Evolutionary conservation across 2,329 filamentous ascomycete species (phyloP).

Genomic region (Cytospora piceae): DNA sequence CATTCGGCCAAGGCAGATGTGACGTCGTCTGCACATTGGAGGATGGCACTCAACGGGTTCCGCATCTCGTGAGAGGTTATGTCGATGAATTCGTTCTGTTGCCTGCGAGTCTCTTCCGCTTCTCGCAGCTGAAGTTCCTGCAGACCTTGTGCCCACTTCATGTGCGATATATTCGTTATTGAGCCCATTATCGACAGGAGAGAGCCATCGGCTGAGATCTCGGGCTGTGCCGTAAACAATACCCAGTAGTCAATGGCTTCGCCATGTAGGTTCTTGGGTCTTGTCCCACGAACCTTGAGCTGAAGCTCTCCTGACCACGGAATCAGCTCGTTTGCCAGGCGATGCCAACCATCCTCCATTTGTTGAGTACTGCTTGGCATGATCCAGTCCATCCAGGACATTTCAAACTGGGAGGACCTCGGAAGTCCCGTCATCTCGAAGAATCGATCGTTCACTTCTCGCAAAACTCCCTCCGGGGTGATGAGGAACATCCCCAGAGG

Average conservation of each 20-base stretch:
- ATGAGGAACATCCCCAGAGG: slow-evolving; percentile 46
- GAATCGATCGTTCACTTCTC: slow-evolving; percentile 51
- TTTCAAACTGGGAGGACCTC: slow-evolving; percentile 43
- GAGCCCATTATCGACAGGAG: slow-evolving; percentile 46
- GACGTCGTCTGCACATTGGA: slow-evolving; percentile 62
- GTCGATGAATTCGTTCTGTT: slow-evolving; percentile 61
- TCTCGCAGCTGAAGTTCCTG: slow-evolving; percentile 43
- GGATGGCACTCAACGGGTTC: slow-evolving; percentile 58
- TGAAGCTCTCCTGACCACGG: slow-evolving; percentile 48
- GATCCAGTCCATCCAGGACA: slow-evolving; percentile 48
- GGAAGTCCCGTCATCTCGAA: slow-evolving; percentile 51
- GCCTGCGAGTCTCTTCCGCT: slow-evolving; percentile 45
- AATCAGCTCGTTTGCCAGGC: slow-evolving; percentile 40
- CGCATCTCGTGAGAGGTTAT: slow-evolving; percentile 57
- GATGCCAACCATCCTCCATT: slow-evolving; percentile 45
- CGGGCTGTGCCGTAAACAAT: slow-evolving; percentile 42
- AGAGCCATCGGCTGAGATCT: slow-evolving; percentile 40
- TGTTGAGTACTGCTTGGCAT: slow-evolving; percentile 39
- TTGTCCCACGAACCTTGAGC: slow-evolving; percentile 41
- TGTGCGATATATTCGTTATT: slow-evolving; percentile 49
- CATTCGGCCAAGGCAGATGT: slow-evolving; percentile 33
- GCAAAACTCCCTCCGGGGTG: slow-evolving; percentile 45
- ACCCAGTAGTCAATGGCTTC: slow-evolving; percentile 50
- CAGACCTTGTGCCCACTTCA: slow-evolving; percentile 47
- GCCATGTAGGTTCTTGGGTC: slow-evolving; percentile 40